Evolutionary conservation across 768 basidiomycete species (phyloP).

Genomic region (Ephemerocybe angulata): DNA sequence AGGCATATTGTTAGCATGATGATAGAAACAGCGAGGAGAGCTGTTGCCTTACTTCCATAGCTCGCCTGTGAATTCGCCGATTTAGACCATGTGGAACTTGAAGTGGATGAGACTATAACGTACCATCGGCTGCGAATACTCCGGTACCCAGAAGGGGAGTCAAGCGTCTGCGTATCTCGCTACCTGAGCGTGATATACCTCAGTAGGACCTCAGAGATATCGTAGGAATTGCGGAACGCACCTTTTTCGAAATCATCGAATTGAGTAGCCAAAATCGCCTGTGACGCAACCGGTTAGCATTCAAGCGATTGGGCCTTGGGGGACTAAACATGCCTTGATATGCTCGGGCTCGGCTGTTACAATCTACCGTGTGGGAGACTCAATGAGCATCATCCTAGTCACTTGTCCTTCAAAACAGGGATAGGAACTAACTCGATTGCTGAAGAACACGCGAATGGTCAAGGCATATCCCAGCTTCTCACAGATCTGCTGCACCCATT

Average conservation of each 20-base stretch:
- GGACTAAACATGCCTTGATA: conserved; percentile 14
- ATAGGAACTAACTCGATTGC: conserved; percentile 23
- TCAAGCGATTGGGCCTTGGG: not conserved
- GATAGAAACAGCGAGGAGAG: not conserved
- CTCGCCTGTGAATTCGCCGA: conserved; percentile 25
- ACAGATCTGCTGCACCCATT: conserved; percentile 21
- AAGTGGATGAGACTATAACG: not conserved
- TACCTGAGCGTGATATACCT: conserved; percentile 17
- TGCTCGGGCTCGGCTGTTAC: conserved; percentile 1
- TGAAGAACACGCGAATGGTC: conserved; percentile 21
- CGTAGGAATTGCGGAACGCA: conserved; percentile 1
- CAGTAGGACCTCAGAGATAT: too few species aligned
- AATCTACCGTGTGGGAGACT: conserved; percentile 14
- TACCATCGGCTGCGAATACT: conserved; percentile 53
- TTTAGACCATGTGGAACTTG: not conserved
- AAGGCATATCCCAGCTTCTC: conserved; percentile 20
- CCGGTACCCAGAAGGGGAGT: conserved; percentile 42
- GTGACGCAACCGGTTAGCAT: not conserved
- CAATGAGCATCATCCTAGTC: conserved; percentile 16
- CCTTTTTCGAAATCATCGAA: conserved; percentile 40
- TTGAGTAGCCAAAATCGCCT: conserved; percentile 39
- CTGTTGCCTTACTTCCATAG: conserved; percentile 52
- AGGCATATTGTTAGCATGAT: conserved; percentile 7
- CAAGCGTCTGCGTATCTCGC: conserved; percentile 18
- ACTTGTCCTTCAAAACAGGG: too few species aligned